These are phyloP conservation scores for Musa itinerans DNA, from an alignment of 176 grass and related monocot genomes.

Conservation along the genomic window DNA sequence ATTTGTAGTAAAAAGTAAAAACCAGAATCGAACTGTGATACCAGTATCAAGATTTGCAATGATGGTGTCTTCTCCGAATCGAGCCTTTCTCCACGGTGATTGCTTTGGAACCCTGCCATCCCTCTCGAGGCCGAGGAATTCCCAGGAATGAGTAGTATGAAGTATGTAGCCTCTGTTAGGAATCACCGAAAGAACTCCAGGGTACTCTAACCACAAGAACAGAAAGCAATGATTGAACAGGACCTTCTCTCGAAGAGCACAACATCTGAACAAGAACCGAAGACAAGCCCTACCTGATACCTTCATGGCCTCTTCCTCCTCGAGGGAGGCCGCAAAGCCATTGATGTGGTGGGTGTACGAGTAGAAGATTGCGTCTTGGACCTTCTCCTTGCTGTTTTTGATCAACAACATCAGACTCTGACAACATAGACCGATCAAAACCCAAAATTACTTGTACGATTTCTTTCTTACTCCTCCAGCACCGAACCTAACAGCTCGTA, in stretches of 20 bases:
- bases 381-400: slow-evolving; percentile 31
- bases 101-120: slow-evolving; percentile 18
- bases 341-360: slow-evolving; percentile 78
- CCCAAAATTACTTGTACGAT: background rate
- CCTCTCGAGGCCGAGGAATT: slow-evolving; percentile 66
- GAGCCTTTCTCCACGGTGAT: slow-evolving; percentile 50
- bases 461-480: slow-evolving; percentile 41
- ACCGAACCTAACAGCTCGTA: slow-evolving; percentile 47
- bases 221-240: background rate
- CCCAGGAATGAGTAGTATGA: slow-evolving; percentile 83
- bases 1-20: background rate
- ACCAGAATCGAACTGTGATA: background rate
- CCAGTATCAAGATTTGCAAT: slow-evolving; percentile 78
- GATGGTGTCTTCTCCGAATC: slow-evolving; percentile 60
- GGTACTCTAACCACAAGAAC: slow-evolving; percentile 24
- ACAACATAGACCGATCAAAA: background rate
- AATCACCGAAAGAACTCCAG: slow-evolving; percentile 73
- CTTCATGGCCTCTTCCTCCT: slow-evolving; percentile 26
- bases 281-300: slow-evolving; percentile 36
- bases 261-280: too few relatives aligned
- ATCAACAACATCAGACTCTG: slow-evolving; percentile 1
- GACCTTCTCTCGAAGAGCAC: background rate
- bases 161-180: slow-evolving; percentile 40
- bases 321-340: slow-evolving; percentile 61
- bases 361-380: slow-evolving; percentile 57